phyloP scores from a whole-genome alignment of 164 flowering plant genomes.

The Macadamia tetraphylla region DNA sequence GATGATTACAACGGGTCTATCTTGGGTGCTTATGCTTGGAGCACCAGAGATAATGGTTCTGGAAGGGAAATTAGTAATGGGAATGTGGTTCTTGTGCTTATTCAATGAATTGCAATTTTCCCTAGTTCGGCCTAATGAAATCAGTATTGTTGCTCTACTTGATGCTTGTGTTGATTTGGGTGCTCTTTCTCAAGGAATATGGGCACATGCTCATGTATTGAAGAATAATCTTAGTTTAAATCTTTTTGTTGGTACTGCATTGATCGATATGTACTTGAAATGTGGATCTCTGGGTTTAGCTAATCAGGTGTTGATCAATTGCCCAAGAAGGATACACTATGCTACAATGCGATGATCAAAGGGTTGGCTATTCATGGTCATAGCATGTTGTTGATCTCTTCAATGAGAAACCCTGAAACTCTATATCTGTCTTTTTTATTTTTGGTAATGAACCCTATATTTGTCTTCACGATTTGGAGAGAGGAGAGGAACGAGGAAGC shows the following conservation, averaged over 20 bases:
- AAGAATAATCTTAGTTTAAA: slow-evolving; percentile 35
- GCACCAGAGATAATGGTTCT: not conserved
- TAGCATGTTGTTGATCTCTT: slow-evolving; percentile 38
- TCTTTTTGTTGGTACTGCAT: slow-evolving; percentile 40
- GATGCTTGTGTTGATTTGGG: slow-evolving; percentile 58
- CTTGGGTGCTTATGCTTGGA: slow-evolving; percentile 37
- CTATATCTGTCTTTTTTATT: no score
- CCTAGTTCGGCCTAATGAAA: slow-evolving; percentile 41
- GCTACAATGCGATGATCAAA: slow-evolving; percentile 63
- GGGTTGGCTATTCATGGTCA: slow-evolving; percentile 50
- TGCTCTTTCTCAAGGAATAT: slow-evolving; percentile 47
- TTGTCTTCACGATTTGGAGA: no score
- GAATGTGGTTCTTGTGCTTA: slow-evolving; percentile 31
- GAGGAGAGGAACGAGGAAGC: no score
- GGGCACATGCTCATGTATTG: slow-evolving; percentile 49
- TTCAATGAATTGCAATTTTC: slow-evolving; percentile 43
- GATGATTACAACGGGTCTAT: slow-evolving; percentile 45
- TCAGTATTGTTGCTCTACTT: slow-evolving; percentile 46
- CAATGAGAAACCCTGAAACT: slow-evolving; percentile 8
- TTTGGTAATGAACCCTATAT: no score
- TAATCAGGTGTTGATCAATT: slow-evolving; percentile 38
- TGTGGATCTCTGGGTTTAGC: slow-evolving; percentile 44
- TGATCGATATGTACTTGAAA: slow-evolving; percentile 46
- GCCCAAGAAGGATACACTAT: slow-evolving; percentile 37
- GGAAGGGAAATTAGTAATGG: slow-evolving; percentile 1